Evolutionary conservation across 352 stramenopile species (phyloP), one percentile per base, ranked within the genome.

Genomic region (Phytophthora agathidicida): DNA sequence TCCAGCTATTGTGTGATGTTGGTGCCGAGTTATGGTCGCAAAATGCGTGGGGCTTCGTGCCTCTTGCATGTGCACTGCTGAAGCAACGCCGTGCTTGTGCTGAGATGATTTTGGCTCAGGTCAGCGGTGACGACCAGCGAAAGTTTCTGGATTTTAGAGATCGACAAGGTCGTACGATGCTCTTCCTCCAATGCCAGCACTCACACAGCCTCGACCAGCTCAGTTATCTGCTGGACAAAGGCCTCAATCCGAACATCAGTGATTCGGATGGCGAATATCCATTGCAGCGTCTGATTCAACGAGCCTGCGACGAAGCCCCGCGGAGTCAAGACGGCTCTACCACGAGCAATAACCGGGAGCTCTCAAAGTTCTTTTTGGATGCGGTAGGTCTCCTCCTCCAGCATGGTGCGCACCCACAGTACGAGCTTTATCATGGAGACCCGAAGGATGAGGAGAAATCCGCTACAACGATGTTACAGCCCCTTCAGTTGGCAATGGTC

Each of bases 141-240:
- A 65, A 71, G 20, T 88, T 85, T 23, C 48, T 93, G 27, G 77
- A 93, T 32, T 93, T 91, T 35, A 81, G 77, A 36, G 83, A 93
- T 35, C 77, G 81, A 0, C 66, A 90, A 14, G 83, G 83, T 2
- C 83, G 81, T 10, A 91, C 83, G 23, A 93, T 93, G 83, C 60
- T 93, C 3, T 91, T 88, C 39, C 48, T 91, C n/a, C 83, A 93
- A 57, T 91, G 81, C 28, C 74, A 79, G n/a, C 80, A 91, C 49
- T 88, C 83, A 7, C 79, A 65, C 30, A 85, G 72, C 38, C 32
- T 85, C 4, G 70, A 70, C 0, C 75, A 93, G 36, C 73, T 93
- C 37, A 66, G 83, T 33, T 93, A 91, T 42, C 39, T 93, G 22
- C 61, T 91, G 5, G 65, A 77, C 9, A 91, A 93, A 28, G 83